Percentiles rank a stretch among this genome's conserved stretches.
These are phyloP conservation scores for Cladosporium colombiae DNA, from an alignment of 2,329 filamentous ascomycete species.

Conservation along the genomic window DNA sequence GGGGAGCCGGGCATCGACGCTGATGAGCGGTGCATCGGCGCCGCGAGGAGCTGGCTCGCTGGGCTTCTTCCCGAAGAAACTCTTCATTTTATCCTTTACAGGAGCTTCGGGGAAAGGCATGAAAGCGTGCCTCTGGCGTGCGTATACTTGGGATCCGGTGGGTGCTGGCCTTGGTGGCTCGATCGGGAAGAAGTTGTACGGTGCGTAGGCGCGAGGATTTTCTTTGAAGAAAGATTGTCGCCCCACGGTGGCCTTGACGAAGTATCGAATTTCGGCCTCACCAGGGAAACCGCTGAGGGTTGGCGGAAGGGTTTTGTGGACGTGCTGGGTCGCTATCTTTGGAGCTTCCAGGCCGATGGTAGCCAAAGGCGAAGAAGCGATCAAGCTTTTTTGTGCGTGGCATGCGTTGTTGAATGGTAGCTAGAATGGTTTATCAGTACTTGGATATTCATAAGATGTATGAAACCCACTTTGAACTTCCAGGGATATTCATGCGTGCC, in stretches of 20 bases:
- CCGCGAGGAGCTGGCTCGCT: conserved; percentile 28
- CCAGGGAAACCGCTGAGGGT: conserved; percentile 84
- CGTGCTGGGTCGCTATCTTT: conserved; percentile 59
- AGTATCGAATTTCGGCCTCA: conserved; percentile 89
- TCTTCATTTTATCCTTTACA: conserved; percentile 54
- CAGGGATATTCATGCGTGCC: conserved; percentile 78
- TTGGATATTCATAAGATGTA: neutral
- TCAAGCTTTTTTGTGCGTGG: conserved; percentile 34
- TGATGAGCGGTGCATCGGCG: conserved; percentile 58
- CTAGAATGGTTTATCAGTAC: neutral
- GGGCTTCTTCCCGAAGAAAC: conserved; percentile 57
- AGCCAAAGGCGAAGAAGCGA: conserved; percentile 35
- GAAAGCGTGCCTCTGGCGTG: conserved; percentile 69
- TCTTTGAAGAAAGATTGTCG: conserved; percentile 87
- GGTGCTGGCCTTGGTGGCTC: conserved; percentile 75
- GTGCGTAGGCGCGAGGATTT: conserved; percentile 67
- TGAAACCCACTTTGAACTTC: conserved; percentile 63
- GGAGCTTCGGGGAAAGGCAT: conserved; percentile 24
- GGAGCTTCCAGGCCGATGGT: conserved; percentile 50
- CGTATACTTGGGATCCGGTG: conserved; percentile 78
- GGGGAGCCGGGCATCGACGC: conserved; percentile 80
- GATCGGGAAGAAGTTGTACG: conserved; percentile 88
- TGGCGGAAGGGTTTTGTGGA: conserved; percentile 84
- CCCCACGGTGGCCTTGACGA: conserved; percentile 90
- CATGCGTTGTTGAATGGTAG: conserved; percentile 71